Evolutionary conservation across 2,329 filamentous ascomycete species (phyloP).

Genomic region (Diplodia mutila): DNA sequence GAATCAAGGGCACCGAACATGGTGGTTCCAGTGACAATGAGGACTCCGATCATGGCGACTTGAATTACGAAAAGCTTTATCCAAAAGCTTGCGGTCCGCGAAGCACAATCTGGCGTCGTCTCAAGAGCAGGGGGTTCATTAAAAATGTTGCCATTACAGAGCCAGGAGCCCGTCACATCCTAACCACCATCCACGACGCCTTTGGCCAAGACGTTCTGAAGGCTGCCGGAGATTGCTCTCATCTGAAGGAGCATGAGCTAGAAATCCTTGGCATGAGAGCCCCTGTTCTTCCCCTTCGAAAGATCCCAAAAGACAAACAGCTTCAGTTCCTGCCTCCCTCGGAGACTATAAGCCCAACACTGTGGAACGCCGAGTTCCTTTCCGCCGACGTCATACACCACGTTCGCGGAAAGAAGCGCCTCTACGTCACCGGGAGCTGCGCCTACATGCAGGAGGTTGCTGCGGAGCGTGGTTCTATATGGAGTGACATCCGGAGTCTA

Average conservation of each 20-base stretch:
- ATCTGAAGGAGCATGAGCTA: constrained; percentile 29
- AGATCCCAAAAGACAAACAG: constrained; percentile 73
- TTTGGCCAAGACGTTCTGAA: constrained; percentile 54
- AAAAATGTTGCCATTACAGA: constrained; percentile 65
- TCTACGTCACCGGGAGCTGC: constrained; percentile 76
- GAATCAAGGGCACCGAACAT: constrained; percentile 36
- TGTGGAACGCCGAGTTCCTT: constrained; percentile 74
- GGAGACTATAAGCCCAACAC: constrained; percentile 72
- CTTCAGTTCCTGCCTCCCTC: constrained; percentile 70
- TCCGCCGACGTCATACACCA: constrained; percentile 74
- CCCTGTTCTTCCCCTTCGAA: constrained; percentile 74
- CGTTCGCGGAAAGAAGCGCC: constrained; percentile 60
- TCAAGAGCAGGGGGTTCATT: constrained; percentile 75
- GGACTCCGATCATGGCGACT: constrained; percentile 53
- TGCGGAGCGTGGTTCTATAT: constrained; percentile 63
- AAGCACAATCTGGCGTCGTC: constrained; percentile 67
- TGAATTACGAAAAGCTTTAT: constrained; percentile 57
- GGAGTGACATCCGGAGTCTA: constrained; percentile 69
- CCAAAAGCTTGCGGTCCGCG: constrained; percentile 69
- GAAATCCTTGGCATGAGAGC: constrained; percentile 63
- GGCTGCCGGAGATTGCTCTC: neutral
- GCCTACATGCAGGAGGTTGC: constrained; percentile 69
- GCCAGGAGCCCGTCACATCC: constrained; percentile 69
- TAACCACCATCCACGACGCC: constrained; percentile 63
- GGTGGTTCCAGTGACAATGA: constrained; percentile 58